Evolutionary conservation across 345 rosid species (phyloP).

Genomic region (Eucalyptus paniculata): DNA sequence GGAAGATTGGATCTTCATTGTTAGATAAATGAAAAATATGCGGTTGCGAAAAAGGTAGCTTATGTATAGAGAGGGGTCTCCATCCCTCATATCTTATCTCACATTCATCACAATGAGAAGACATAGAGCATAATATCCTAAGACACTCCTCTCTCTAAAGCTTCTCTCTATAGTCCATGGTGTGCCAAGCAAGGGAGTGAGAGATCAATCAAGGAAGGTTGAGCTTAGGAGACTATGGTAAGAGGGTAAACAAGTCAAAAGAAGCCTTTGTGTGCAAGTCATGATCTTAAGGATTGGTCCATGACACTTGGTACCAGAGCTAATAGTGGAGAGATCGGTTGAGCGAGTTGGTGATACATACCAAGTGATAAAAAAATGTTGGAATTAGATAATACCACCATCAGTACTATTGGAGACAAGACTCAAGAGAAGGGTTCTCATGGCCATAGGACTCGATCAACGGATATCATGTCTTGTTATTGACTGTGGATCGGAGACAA

Average conservation of each 20-base stretch:
- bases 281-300: not conserved
- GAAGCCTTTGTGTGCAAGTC: not conserved
- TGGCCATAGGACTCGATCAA: not conserved
- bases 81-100: not conserved
- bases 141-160: not conserved
- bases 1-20: not conserved
- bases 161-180: not conserved
- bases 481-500: too few species aligned
- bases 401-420: not conserved
- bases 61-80: not conserved
- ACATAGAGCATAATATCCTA: not conserved
- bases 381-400: not conserved
- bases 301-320: rapidly evolving
- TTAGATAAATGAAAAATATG: not conserved
- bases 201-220: not conserved
- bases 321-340: not conserved
- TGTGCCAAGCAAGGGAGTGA: not conserved
- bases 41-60: not conserved
- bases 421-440: not conserved
- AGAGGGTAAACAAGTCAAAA: not conserved
- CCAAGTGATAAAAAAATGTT: not conserved
- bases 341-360: not conserved
- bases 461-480: not conserved
- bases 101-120: not conserved
- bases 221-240: not conserved